Base-by-base conservation (phyloP, 768 basidiomycete species). In the Macrolepiota albuminosa region DNA sequence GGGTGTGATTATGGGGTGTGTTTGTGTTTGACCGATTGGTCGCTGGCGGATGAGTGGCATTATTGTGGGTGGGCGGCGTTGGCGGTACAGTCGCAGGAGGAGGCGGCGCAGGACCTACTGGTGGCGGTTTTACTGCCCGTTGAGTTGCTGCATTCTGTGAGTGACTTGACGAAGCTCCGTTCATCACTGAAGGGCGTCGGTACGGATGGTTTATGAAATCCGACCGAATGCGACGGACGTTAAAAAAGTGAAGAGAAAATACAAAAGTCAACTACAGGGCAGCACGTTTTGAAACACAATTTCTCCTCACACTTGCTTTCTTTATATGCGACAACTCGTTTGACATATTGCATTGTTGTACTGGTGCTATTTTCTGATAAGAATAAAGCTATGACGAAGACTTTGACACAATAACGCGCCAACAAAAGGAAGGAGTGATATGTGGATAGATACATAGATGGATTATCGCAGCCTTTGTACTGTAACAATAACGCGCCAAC, bases 61-160 rank as follows among this genome's bases (percentile, higher is more conserved):
- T 71, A 36, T 75, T 56, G 59, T 78, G 75, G 63, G 70, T 81
- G 50, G 84, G 82, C 53, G 83, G 82, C 16, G 75, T 77, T 29
- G 85, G 84, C 43, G 84, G 84, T 45, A 81, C 78, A 50, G 81
- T 76, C 56, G 77, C 75, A 58, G 86, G 88, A 37, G 84, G 81
- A 59, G 86, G 85, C 54, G 83, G 84, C 42, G 84, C 79, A 66
- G 83, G 84, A 29, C 82, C 81, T 46, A 76, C 64, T n/a, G 84
- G 80, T n/a, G 78, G 81, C 29, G 82, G 81, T 67, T 81, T 84
- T 21, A 78, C 71, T 33, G 71, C 75, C 54, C 75, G 77, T 29
- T 74, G 65, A 57, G 75, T 73, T 64, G 75, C 70, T 59, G 60
- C 37, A 70, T 68, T 75, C 61, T 74, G 74, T 31, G 71, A 61